A percentile compares a stretch with the other conserved stretches of the same genome.
Conservation (phyloP, 140 eudicot species). For the Ambrosia hybrid region DNA sequence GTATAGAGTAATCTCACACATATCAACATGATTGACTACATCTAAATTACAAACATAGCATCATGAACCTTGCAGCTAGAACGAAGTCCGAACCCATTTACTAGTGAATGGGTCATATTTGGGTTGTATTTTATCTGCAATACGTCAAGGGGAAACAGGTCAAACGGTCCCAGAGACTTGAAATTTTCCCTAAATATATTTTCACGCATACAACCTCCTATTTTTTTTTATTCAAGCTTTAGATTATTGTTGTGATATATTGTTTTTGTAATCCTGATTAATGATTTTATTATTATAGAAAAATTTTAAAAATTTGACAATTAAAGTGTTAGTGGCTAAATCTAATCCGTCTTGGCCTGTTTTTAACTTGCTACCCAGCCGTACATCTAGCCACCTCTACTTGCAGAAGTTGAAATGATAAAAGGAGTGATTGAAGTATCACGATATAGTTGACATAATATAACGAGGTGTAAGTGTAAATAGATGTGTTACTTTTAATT, state of each 20-base stretch:
- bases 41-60: background rate
- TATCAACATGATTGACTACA: constrained; percentile 12
- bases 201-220: background rate
- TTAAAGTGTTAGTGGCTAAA: background rate
- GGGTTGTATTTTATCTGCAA: background rate
- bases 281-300: background rate
- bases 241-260: background rate
- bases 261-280: background rate
- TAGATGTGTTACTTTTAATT: too few species aligned
- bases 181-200: background rate
- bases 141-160: background rate
- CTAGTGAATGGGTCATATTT: constrained; percentile 4
- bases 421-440: background rate
- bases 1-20: background rate
- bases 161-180: background rate
- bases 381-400: background rate
- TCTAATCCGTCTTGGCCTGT: background rate
- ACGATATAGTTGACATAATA: too few species aligned
- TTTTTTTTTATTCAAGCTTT: background rate
- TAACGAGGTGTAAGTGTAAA: too few species aligned
- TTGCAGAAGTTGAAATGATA: background rate
- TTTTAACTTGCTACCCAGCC: background rate
- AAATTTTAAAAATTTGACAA: background rate
- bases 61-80: background rate
- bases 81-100: background rate